Percentiles rank a stretch among this genome's conserved stretches.
phyloP scores from a whole-genome alignment of 2,329 filamentous ascomycete genomes.

The Neophaeococcomyces mojaviensis region DNA sequence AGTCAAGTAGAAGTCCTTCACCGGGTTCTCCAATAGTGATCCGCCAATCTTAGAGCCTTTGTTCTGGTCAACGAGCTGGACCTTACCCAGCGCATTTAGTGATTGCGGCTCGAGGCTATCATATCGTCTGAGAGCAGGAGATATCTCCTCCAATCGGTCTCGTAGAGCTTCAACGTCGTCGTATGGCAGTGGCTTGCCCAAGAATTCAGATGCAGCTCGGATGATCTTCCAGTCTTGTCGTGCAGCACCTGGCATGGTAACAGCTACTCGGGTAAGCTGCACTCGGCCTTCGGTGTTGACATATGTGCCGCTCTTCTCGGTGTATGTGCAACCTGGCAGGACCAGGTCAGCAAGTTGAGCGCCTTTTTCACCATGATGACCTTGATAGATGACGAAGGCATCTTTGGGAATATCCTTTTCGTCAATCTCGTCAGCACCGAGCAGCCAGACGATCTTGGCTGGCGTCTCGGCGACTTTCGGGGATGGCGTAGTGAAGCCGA shows the following conservation, averaged over 20 bases:
- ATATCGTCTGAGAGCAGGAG: conserved; percentile 79
- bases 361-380: conserved; percentile 90
- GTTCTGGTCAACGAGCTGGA: conserved; percentile 93
- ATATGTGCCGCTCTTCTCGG: conserved; percentile 92
- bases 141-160: conserved; percentile 92
- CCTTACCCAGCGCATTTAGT: conserved; percentile 70
- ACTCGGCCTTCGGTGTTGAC: conserved; percentile 97
- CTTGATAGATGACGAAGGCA: conserved; percentile 95
- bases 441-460: conserved; percentile 93
- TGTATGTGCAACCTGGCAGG: conserved; percentile 90
- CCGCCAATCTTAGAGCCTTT: conserved; percentile 70
- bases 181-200: conserved; percentile 79
- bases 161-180: conserved; percentile 84
- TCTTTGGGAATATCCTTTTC: conserved; percentile 86
- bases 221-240: conserved; percentile 99
- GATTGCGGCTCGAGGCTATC: conserved; percentile 81
- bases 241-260: conserved; percentile 77
- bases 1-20: conserved; percentile 98
- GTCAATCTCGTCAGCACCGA: conserved; percentile 86
- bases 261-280: conserved; percentile 86
- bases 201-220: conserved; percentile 83
- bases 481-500: conserved; percentile 87
- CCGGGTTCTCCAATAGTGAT: conserved; percentile 70
- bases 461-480: conserved; percentile 71
- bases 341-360: conserved; percentile 90